These are phyloP conservation scores for Entelexis sorbosivorans DNA, from an alignment of 1,139 yeast species.

Conservation along the genomic window DNA sequence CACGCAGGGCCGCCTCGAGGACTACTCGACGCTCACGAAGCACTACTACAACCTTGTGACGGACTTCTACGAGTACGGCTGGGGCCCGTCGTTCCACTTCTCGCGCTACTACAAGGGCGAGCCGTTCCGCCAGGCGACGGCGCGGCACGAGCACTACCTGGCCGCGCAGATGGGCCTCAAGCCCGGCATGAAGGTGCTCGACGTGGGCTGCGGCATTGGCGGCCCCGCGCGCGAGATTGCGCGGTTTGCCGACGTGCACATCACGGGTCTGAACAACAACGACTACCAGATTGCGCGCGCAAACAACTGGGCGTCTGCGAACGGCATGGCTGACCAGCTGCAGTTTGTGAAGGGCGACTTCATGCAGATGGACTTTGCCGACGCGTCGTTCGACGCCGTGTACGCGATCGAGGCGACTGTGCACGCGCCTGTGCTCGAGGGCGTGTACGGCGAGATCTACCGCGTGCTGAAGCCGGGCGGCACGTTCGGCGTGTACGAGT, in stretches of 20 bases:
- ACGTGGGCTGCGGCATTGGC: constrained; percentile 99
- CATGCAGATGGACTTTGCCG: constrained; percentile 97
- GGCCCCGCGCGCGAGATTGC: constrained; percentile 97
- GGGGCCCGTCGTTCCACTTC: constrained; percentile 99
- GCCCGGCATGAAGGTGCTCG: constrained; percentile 78
- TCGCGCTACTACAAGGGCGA: constrained; percentile 90
- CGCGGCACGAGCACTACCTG: constrained; percentile 91
- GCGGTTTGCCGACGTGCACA: constrained; percentile 76
- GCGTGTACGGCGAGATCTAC: constrained; percentile 90
- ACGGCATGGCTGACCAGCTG: constrained; percentile 59
- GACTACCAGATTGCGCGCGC: constrained; percentile 93
- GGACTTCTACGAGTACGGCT: constrained; percentile 94
- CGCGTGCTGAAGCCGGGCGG: constrained; percentile 97
- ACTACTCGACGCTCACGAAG: constrained; percentile 82
- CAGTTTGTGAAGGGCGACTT: constrained; percentile 93
- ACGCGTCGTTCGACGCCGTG: constrained; percentile 85
- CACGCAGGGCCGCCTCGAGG: constrained; percentile 54
- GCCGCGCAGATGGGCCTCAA: constrained; percentile 76
- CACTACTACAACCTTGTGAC: constrained; percentile 95
- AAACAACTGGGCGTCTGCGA: constrained; percentile 59
- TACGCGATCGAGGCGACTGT: constrained; percentile 98
- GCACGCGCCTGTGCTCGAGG: constrained; percentile 93
- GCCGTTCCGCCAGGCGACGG: constrained; percentile 86
- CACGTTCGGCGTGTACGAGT: constrained; percentile 92
- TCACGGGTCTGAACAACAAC: constrained; percentile 90